These are phyloP conservation scores for Sequoia sempervirens DNA, from an alignment of 75 land plant species.

Conservation along the genomic window DNA sequence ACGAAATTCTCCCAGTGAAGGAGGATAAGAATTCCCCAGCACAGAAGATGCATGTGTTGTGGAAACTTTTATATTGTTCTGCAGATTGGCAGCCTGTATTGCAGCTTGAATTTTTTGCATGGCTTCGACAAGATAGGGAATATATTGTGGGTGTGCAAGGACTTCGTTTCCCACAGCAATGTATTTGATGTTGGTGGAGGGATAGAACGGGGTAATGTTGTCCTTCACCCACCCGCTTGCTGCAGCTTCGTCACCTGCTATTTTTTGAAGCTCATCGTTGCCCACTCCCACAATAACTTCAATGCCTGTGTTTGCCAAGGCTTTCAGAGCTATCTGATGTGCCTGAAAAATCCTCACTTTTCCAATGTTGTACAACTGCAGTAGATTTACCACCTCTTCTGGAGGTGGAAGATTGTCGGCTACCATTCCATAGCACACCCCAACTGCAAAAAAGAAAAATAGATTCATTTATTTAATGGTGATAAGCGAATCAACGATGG, in stretches of 20 bases:
- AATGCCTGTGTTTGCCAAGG: constrained; percentile 16
- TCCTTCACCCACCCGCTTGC: not conserved
- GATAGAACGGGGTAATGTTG: not conserved
- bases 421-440: constrained; percentile 31
- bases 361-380: constrained; percentile 20
- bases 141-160: not conserved
- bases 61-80: constrained; percentile 21
- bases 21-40: constrained; percentile 33
- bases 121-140: constrained; percentile 31
- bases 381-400: constrained; percentile 19
- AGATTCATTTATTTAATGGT: too few relatives aligned
- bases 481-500: too few relatives aligned
- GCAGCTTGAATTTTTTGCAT: constrained; percentile 36
- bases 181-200: constrained; percentile 5
- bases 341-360: constrained; percentile 33
- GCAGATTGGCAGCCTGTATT: not conserved
- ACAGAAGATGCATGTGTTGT: constrained; percentile 25
- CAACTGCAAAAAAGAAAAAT: not conserved
- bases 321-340: constrained; percentile 5
- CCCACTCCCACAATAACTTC: constrained; percentile 14
- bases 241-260: not conserved
- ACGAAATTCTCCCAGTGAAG: constrained; percentile 18
- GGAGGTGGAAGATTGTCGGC: constrained; percentile 30
- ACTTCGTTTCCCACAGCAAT: not conserved
- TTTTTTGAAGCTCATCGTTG: not conserved